Evolutionary conservation across 805 yeast genomes (phyloP).

Genomic region (Candida parachauliodes): DNA sequence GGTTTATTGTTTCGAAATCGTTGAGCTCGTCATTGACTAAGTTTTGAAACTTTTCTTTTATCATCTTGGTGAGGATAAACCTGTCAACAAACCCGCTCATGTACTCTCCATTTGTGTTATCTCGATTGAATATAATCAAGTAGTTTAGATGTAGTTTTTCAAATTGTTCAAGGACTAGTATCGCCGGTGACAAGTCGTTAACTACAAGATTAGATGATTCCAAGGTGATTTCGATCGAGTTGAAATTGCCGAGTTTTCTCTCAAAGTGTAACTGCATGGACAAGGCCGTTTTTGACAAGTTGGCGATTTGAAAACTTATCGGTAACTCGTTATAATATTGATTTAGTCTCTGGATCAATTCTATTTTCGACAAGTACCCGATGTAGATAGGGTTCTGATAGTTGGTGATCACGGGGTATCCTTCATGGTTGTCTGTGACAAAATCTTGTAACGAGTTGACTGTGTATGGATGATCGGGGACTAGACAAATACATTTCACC

Average conservation of each 20-base stretch:
- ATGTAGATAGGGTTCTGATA: conserved; percentile 21
- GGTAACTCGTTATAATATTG: conserved; percentile 2
- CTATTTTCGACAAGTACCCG: conserved; percentile 34
- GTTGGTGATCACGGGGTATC: conserved; percentile 35
- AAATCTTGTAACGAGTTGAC: conserved; percentile 16
- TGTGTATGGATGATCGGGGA: conserved; percentile 20
- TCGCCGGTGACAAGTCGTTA: conserved; percentile 28
- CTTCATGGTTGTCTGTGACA: conserved; percentile 35
- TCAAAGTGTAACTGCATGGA: conserved; percentile 25
- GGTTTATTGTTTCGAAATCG: conserved; percentile 1
- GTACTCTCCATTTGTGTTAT: conserved; percentile 8
- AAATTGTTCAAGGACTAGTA: conserved; percentile 32
- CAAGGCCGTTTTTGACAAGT: conserved; percentile 15
- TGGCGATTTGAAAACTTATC: conserved; percentile 20
- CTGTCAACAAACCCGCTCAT: conserved; percentile 39
- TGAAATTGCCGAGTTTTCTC: conserved; percentile 10
- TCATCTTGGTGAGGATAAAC: conserved; percentile 28
- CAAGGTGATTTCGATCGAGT: conserved; percentile 14
- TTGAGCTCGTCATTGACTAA: conserved; percentile 17
- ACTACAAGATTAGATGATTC: conserved; percentile 24
- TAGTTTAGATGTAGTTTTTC: conserved; percentile 38
- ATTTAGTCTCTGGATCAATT: conserved; percentile 15
- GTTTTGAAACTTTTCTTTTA: conserved; percentile 23
- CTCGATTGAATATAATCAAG: conserved; percentile 23
- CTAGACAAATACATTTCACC: conserved; percentile 26